Evolutionary conservation across 139 green algal species (phyloP).

Genomic region (Pseudopediastrum boryanum): DNA sequence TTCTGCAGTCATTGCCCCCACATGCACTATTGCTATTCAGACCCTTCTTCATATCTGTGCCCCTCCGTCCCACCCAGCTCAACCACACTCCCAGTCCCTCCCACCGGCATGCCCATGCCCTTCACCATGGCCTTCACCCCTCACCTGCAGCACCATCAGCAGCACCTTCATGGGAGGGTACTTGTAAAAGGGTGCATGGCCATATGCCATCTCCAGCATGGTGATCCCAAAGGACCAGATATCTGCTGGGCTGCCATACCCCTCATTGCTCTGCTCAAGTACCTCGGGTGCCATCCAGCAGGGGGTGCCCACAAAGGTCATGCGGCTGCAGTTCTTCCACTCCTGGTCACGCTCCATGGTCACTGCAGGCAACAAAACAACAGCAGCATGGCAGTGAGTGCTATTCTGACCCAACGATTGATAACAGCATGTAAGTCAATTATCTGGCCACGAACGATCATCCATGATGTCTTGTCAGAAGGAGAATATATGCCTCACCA

Average conservation of each 20-base stretch:
- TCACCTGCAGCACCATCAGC: slow-evolving; percentile 60
- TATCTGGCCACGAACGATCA: too few species aligned
- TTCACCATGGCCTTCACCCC: not conserved
- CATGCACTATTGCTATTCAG: not conserved
- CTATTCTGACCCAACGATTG: too few species aligned
- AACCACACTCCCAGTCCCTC: too few species aligned
- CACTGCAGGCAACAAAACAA: too few species aligned
- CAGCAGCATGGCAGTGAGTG: too few species aligned
- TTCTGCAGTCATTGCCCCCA: not conserved
- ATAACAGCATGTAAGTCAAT: too few species aligned
- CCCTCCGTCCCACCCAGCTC: not conserved
- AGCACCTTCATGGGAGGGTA: slow-evolving; percentile 94
- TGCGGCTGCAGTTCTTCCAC: slow-evolving; percentile 75
- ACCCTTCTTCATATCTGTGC: not conserved
- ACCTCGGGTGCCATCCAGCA: slow-evolving; percentile 96
- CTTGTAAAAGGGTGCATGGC: slow-evolving; percentile 95
- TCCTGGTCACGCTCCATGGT: slow-evolving; percentile 85
- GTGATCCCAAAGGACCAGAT: slow-evolving; percentile 99
- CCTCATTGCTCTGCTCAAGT: slow-evolving; percentile 7
- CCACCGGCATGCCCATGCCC: not conserved
- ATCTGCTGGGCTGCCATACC: slow-evolving; percentile 85
- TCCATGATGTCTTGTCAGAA: too few species aligned
- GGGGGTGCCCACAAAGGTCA: slow-evolving; percentile 58
- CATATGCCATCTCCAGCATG: slow-evolving; percentile 95
- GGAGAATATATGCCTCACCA: too few species aligned